Base-by-base conservation (phyloP, 179 eudicot genomes). In the Vitellaria paradoxa region DNA sequence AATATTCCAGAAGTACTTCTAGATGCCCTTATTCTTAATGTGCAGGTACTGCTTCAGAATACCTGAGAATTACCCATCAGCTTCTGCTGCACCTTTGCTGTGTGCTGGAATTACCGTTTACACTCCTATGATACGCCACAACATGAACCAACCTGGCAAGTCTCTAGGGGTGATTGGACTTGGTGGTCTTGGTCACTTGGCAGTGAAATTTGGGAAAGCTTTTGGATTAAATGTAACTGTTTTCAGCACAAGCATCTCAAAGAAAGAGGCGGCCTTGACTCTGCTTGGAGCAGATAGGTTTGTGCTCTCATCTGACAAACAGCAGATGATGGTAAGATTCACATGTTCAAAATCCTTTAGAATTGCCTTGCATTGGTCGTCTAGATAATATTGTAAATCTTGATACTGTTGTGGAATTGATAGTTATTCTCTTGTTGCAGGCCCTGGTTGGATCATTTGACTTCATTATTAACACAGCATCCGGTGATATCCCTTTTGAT, bases 181-280 rank as follows among this genome's bases (percentile, higher is more conserved):
- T 5, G 98, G 98, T 81, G 97, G 98, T 20, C 96, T 94, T 56
- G 98, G 98, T 61, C 98, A 94, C 86, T 84, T 94, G 91, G 97
- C 96, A 12, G 97, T 94, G 23, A 83, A 88, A 78, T 91, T 94
- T 78, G 98, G 98, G 9, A 94, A 94, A 86, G 95, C 98, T 65
- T 94, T 92, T 70, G 97, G 98, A 52, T 78, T 94, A 73, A 84
- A 82, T 50, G 97, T 94, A 59, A 91, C 97, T 0, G 97, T 92
- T 67, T 89, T 94, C 72, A 94, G 98, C 91, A 94, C 97, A 21
- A 91, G 96, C 81, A 70, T 82, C 21, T 89, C 96, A 12, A 94
- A 94, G 88, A 91, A 83, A 86, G 92, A 92, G 30, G 98, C 92
- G 80, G 92, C 98, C 42, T 63, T 94, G 30, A 85, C 47, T 64